These are phyloP conservation scores for Cyclocybe cylindracea DNA, from an alignment of 768 basidiomycete species.

Conservation along the genomic window DNA sequence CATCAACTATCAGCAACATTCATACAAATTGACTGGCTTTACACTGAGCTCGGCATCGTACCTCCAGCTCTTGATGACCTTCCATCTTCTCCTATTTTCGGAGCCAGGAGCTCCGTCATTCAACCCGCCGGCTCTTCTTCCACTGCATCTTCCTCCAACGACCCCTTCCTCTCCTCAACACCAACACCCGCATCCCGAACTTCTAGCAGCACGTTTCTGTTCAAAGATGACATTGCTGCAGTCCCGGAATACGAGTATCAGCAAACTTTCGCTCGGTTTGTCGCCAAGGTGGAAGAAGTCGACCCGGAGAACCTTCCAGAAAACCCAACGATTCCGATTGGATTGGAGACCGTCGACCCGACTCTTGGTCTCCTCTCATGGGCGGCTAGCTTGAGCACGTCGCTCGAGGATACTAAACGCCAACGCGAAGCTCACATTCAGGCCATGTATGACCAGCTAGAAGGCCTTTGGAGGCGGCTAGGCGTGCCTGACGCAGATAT, in stretches of 20 bases:
- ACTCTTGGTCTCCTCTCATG: slow-evolving; percentile 73
- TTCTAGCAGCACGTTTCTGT: slow-evolving; percentile 35
- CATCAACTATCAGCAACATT: slow-evolving; percentile 63
- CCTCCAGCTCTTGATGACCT: slow-evolving; percentile 57
- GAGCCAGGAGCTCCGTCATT: slow-evolving; percentile 28
- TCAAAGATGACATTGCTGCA: slow-evolving; percentile 31
- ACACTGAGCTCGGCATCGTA: slow-evolving; percentile 77
- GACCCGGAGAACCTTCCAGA: slow-evolving; percentile 47
- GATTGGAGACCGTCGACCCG: slow-evolving; percentile 79
- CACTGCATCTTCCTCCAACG: slow-evolving; percentile 35
- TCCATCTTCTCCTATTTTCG: slow-evolving; percentile 27
- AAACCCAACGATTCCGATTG: slow-evolving; percentile 41
- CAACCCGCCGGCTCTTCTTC: slow-evolving; percentile 35
- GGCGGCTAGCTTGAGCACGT: slow-evolving; percentile 55
- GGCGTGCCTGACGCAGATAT: slow-evolving; percentile 79
- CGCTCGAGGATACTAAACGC: slow-evolving; percentile 74
- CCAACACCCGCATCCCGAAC: slow-evolving; percentile 51
- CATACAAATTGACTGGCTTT: slow-evolving; percentile 79
- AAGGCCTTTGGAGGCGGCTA: slow-evolving; percentile 85
- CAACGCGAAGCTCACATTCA: slow-evolving; percentile 85
- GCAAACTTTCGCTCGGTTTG: slow-evolving; percentile 62
- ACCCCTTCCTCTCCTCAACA: slow-evolving; percentile 51
- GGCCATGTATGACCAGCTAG: slow-evolving; percentile 90
- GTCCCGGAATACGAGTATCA: slow-evolving; percentile 49
- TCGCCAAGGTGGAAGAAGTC: slow-evolving; percentile 60